phyloP scores from a whole-genome alignment of 2,329 filamentous ascomycete genomes.

The Cyclaneusma minus region DNA sequence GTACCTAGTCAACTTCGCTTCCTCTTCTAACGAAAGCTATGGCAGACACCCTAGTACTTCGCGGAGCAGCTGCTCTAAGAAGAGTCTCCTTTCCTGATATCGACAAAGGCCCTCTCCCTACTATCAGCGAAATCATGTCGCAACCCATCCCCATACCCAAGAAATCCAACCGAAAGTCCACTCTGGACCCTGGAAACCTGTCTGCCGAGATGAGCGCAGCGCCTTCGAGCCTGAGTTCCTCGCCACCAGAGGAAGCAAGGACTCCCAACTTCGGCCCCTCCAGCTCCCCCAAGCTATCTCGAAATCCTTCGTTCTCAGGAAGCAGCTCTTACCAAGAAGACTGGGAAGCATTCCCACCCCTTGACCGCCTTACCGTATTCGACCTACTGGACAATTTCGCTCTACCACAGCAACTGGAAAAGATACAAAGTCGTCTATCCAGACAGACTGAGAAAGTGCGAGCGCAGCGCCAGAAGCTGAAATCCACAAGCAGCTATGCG shows the following conservation, averaged over 20 bases:
- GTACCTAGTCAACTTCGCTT: too few relatives aligned
- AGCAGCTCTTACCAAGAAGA: conserved; percentile 79
- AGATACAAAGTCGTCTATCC: conserved; percentile 68
- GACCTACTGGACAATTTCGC: conserved; percentile 91
- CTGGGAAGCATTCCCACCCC: conserved; percentile 71
- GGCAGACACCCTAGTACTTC: conserved; percentile 27
- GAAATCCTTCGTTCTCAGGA: conserved; percentile 68
- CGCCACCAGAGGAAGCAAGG: conserved; percentile 29
- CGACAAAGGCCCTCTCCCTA: conserved; percentile 20
- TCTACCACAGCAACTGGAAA: conserved; percentile 78
- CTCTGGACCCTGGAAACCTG: conserved; percentile 7
- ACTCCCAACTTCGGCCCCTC: conserved; percentile 33
- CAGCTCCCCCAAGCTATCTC: conserved; percentile 45
- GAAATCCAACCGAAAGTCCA: conserved; percentile 9
- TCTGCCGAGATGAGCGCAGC: conserved; percentile 9
- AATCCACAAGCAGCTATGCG: conserved; percentile 61
- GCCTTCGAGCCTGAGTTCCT: conserved; percentile 28
- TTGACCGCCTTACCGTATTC: conserved; percentile 81
- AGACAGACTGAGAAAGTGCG: conserved; percentile 75
- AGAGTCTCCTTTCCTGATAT: conserved; percentile 24
- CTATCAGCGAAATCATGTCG: conserved; percentile 28
- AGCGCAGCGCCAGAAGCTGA: conserved; percentile 66
- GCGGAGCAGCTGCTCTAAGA: conserved; percentile 24
- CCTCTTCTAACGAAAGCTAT: conserved; percentile 15
- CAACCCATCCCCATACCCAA: conserved; percentile 22